A percentile compares a stretch with the other conserved stretches of the same genome.
Evolutionary conservation across 2,329 filamentous ascomycete genomes (phyloP).

Genomic region (Fusarium annulatum): DNA sequence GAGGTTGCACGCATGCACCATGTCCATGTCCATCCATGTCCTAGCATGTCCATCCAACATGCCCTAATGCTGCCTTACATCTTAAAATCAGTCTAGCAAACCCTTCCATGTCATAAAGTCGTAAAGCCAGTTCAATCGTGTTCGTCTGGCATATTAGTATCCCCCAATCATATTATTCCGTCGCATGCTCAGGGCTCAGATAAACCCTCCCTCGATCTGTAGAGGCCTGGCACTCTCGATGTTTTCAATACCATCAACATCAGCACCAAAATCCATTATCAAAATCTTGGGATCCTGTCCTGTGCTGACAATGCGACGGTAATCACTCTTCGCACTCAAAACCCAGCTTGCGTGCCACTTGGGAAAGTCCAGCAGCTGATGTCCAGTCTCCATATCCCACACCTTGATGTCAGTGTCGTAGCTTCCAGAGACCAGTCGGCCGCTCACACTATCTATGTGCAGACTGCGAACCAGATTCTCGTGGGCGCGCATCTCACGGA

Average conservation of each 20-base stretch:
- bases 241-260: constrained; percentile 67
- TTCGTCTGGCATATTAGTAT: constrained; percentile 18
- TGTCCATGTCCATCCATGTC: constrained; percentile 8
- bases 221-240: constrained; percentile 59
- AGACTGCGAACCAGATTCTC: constrained; percentile 87
- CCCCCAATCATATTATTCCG: neutral
- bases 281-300: constrained; percentile 93
- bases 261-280: constrained; percentile 89
- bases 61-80: constrained; percentile 24
- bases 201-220: constrained; percentile 40
- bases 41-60: constrained; percentile 30
- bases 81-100: constrained; percentile 33
- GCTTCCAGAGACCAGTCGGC: constrained; percentile 87
- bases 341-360: constrained; percentile 98
- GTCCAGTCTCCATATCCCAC: constrained; percentile 85
- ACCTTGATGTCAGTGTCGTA: constrained; percentile 98
- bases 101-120: constrained; percentile 39
- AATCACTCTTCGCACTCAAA: constrained; percentile 93
- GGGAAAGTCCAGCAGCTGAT: constrained; percentile 85
- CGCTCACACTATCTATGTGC: constrained; percentile 88
- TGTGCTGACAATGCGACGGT: constrained; percentile 91
- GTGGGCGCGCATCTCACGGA: constrained; percentile 85
- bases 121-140: constrained; percentile 27
- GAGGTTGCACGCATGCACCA: constrained; percentile 36
- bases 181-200: constrained; percentile 26